phyloP scores from a whole-genome alignment of 2,329 filamentous ascomycete species.

The Pseudocercospora vitis region DNA sequence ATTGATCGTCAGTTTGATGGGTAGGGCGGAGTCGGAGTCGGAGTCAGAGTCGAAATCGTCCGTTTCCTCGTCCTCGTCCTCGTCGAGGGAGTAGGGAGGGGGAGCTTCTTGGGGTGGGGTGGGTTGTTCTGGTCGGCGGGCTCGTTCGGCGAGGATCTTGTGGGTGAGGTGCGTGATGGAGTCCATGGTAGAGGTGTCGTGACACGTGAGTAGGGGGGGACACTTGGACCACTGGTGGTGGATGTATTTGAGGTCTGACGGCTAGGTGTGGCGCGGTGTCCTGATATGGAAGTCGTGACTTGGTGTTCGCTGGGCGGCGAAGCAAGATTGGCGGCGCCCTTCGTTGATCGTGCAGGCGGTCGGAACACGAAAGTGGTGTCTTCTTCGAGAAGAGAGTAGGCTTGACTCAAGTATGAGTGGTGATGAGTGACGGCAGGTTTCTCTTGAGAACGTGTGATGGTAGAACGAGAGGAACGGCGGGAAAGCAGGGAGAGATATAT shows the following conservation, averaged over 20 bases:
- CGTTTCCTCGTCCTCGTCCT: constrained; percentile 32
- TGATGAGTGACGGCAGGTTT: constrained; percentile 4
- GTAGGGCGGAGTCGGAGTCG: constrained; percentile 30
- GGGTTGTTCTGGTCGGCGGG: constrained; percentile 21
- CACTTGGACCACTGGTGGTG: constrained; percentile 6
- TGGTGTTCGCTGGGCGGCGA: constrained; percentile 16
- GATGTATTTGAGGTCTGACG: background rate
- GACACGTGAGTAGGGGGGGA: constrained; percentile 1
- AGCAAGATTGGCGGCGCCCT: constrained; percentile 8
- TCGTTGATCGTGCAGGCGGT: background rate
- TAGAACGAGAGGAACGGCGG: background rate
- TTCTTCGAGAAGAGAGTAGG: constrained; percentile 8
- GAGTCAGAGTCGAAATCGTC: constrained; percentile 18
- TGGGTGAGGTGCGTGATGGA: constrained; percentile 28
- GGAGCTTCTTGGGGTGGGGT: constrained; percentile 23
- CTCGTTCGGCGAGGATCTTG: constrained; percentile 29
- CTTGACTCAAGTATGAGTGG: background rate
- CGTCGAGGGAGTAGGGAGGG: constrained; percentile 33
- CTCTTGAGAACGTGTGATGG: constrained; percentile 10
- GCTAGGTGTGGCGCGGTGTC: constrained; percentile 13
- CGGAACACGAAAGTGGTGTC: constrained; percentile 7
- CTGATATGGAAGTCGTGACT: constrained; percentile 15
- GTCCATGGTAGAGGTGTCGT: constrained; percentile 22
- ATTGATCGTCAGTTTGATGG: constrained; percentile 52
- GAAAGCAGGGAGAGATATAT: constrained; percentile 3